Percentiles rank a stretch among this genome's conserved stretches.
phyloP scores from a whole-genome alignment of 23 red algal species.

The Gracilaria gracilis region DNA sequence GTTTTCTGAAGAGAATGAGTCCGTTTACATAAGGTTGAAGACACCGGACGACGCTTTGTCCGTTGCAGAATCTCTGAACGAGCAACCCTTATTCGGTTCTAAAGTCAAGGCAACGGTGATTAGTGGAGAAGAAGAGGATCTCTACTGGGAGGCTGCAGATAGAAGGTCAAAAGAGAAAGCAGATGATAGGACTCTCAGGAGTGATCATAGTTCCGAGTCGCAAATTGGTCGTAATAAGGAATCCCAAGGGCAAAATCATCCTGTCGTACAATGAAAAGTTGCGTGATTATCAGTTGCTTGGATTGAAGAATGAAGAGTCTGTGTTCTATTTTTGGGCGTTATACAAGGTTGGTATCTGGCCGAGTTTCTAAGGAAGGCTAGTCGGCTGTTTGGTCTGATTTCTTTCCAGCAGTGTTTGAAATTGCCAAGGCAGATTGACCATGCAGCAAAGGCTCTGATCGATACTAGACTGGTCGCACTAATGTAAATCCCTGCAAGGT shows the following conservation, averaged over 20 bases:
- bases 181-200: not conserved
- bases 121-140: constrained; percentile 10
- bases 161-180: not conserved
- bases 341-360: too few species aligned
- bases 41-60: not conserved
- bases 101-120: not conserved
- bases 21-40: constrained; percentile 14
- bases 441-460: too few species aligned
- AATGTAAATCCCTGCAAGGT: too few species aligned
- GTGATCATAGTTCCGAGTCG: not conserved
- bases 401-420: too few species aligned
- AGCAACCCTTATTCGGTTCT: not conserved
- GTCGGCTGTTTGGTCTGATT: too few species aligned
- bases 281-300: too few species aligned
- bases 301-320: too few species aligned
- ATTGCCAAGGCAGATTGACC: too few species aligned
- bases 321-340: too few species aligned
- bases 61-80: not conserved
- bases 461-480: too few species aligned
- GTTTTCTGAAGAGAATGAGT: not conserved
- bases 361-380: too few species aligned
- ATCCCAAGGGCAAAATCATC: not conserved
- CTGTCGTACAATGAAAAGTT: too few species aligned
- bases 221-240: not conserved
- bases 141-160: not conserved